Conservation (phyloP, 1,284 basidiomycete species). For the Golubevia sp. region DNA sequence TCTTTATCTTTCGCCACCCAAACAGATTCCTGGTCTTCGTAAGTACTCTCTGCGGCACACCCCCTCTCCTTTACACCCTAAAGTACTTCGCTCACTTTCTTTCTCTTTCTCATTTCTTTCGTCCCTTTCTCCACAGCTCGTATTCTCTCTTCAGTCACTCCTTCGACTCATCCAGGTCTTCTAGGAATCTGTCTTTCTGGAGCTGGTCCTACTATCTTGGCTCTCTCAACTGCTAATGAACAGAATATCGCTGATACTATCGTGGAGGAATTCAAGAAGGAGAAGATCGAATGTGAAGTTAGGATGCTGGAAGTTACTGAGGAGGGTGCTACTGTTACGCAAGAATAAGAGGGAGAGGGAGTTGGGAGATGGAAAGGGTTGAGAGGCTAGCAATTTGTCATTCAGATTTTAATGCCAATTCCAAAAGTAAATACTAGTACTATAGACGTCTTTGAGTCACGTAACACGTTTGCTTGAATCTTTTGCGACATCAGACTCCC, state of each 20-base stretch:
- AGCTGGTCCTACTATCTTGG: conserved; percentile 95
- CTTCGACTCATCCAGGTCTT: conserved; percentile 84
- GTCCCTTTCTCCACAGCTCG: background rate
- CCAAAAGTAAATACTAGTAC: too few relatives aligned
- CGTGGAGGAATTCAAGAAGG: conserved; percentile 34
- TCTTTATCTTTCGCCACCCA: conserved; percentile 3
- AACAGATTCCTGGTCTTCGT: conserved; percentile 80
- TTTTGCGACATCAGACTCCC: conserved; percentile 1
- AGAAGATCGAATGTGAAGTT: conserved; percentile 43
- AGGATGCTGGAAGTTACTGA: conserved; percentile 47
- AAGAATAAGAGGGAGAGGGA: too few relatives aligned
- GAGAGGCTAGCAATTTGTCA: too few relatives aligned
- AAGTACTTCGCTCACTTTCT: background rate
- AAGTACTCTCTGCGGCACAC: background rate
- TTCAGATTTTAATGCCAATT: too few relatives aligned
- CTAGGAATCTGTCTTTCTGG: conserved; percentile 97
- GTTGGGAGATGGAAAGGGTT: too few relatives aligned
- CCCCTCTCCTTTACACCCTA: background rate
- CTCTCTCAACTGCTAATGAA: conserved; percentile 75
- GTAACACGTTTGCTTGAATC: background rate
- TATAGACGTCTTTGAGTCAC: too few relatives aligned
- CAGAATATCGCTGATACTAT: conserved; percentile 46
- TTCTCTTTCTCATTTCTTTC: background rate
- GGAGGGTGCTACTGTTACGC: conserved; percentile 31
- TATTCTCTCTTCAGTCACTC: conserved; percentile 79